phyloP scores from a whole-genome alignment of 129 eudicot species.

The Centaurea solstitialis region DNA sequence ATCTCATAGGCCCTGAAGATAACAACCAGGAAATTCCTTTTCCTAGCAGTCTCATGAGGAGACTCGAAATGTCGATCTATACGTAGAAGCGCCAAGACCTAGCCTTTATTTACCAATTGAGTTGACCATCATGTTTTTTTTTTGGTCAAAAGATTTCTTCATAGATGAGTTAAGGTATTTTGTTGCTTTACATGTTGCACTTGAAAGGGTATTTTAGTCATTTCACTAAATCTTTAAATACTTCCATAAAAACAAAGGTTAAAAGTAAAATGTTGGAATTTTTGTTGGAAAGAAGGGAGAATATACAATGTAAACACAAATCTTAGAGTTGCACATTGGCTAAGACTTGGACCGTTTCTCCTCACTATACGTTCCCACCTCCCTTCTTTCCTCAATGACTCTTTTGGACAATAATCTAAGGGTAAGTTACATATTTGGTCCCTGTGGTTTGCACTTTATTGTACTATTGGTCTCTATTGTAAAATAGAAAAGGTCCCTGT shows the following conservation, averaged over 20 bases:
- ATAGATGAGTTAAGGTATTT: constrained; percentile 1
- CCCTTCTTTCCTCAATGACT: neutral
- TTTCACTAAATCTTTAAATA: neutral
- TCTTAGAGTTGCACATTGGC: neutral
- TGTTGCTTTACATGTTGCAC: neutral
- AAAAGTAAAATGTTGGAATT: neutral
- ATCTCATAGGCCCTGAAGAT: neutral
- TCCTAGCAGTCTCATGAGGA: neutral
- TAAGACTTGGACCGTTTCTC: neutral
- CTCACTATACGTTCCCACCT: neutral
- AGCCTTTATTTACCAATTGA: neutral
- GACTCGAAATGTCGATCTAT: neutral
- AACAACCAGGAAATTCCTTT: neutral
- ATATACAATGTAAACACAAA: neutral
- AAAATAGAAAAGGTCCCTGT: too few species aligned
- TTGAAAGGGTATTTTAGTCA: constrained; percentile 8
- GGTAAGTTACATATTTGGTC: too few species aligned
- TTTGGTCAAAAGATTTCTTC: neutral
- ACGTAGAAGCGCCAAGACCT: neutral
- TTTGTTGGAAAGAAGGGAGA: neutral
- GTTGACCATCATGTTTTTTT: neutral
- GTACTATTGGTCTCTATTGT: too few species aligned
- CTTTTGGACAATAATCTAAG: neutral
- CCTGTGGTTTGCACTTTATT: too few species aligned
- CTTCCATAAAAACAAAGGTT: neutral